These are phyloP conservation scores for Globisporangium cystogenes DNA, from an alignment of 352 stramenopile species.

Conservation along the genomic window DNA sequence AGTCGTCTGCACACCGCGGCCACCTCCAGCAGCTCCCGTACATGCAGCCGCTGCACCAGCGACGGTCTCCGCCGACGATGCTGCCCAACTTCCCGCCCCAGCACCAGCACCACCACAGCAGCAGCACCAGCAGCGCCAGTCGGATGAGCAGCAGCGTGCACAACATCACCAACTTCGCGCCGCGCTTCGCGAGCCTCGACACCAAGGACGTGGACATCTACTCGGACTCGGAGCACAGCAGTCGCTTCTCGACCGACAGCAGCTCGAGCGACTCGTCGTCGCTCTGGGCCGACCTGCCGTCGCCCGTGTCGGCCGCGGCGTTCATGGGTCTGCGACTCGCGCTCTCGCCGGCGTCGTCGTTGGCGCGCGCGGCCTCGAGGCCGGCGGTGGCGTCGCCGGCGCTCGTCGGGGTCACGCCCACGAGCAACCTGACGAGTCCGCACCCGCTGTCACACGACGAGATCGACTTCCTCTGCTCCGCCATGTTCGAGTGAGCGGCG, in stretches of 20 bases:
- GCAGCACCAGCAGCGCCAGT: neutral
- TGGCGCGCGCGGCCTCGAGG: too few relatives aligned
- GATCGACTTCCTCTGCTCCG: constrained; percentile 82
- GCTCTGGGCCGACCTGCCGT: constrained; percentile 61
- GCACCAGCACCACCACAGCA: neutral
- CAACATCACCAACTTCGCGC: constrained; percentile 13
- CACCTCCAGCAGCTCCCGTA: constrained; percentile 11
- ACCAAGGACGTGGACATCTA: constrained; percentile 49
- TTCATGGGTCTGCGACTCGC: constrained; percentile 12
- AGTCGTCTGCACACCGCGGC: constrained; percentile 16
- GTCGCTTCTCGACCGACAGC: constrained; percentile 53
- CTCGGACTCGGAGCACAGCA: constrained; percentile 61
- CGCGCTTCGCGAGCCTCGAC: constrained; percentile 20
- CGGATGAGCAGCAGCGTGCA: constrained; percentile 3
- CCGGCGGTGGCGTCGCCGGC: neutral
- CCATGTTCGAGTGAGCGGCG: constrained; percentile 64
- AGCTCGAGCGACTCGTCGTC: constrained; percentile 33
- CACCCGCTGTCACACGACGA: constrained; percentile 73
- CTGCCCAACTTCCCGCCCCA: neutral
- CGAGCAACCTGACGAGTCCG: constrained; percentile 9
- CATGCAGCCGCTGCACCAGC: constrained; percentile 3
- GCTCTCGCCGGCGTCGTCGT: neutral
- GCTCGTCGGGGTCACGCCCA: constrained; percentile 6
- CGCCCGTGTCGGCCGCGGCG: constrained; percentile 10
- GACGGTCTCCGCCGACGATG: neutral